These are phyloP conservation scores for Acanthamoeba triangularis DNA, from an alignment of 208 protist genomes.

Conservation along the genomic window DNA sequence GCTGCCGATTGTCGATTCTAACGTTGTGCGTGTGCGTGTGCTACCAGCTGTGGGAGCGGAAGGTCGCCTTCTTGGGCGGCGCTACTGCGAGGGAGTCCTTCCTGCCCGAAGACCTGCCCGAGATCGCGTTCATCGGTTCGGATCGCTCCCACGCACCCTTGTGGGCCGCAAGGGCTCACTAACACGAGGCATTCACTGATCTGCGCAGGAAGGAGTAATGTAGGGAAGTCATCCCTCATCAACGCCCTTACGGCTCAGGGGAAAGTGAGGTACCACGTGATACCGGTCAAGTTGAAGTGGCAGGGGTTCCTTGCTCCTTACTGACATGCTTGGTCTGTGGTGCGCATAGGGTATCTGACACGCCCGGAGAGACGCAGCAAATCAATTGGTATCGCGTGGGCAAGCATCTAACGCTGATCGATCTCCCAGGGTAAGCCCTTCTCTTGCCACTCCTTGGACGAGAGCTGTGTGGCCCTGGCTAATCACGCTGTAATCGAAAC, in stretches of 20 bases:
- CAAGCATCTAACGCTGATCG: not conserved
- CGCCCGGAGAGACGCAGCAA: not conserved
- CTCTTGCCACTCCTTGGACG: not conserved
- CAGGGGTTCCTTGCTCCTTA: not conserved
- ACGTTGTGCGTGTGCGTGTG: not conserved
- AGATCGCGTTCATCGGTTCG: conserved; percentile 29
- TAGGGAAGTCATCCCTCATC: conserved; percentile 50
- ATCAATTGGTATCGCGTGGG: conserved; percentile 34
- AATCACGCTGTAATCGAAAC: too few species aligned
- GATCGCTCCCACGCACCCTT: not conserved
- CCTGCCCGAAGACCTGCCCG: not conserved
- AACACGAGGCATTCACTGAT: too few species aligned
- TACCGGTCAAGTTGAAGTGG: not conserved
- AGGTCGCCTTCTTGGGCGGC: conserved; percentile 12
- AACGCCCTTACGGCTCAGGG: conserved; percentile 41
- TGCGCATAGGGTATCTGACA: not conserved
- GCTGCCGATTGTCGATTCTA: not conserved
- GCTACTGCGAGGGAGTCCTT: not conserved
- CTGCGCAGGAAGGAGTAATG: conserved; percentile 27
- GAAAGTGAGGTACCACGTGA: conserved; percentile 3
- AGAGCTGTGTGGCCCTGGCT: too few species aligned
- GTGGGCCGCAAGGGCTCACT: too few species aligned
- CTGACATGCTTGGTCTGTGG: not conserved
- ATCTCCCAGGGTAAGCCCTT: conserved; percentile 14
- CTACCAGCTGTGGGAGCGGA: not conserved